Percentiles rank a stretch among this genome's conserved stretches.
phyloP scores from a whole-genome alignment of 1,284 basidiomycete genomes.

The Peniophora sp. region DNA sequence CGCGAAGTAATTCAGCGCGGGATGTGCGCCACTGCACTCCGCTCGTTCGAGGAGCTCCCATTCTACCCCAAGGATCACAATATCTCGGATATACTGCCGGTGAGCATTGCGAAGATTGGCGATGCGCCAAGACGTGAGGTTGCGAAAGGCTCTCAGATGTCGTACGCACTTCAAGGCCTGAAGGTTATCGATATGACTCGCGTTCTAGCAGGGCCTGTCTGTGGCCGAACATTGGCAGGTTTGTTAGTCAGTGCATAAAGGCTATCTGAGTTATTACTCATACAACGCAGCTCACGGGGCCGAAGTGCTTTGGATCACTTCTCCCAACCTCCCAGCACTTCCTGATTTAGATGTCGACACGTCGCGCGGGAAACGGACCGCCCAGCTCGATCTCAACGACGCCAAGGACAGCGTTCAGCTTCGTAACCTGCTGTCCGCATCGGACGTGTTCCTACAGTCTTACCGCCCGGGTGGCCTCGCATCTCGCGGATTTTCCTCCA shows the following conservation, averaged over 20 bases:
- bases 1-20: conserved; percentile 33
- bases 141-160: conserved; percentile 1
- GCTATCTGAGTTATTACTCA: not conserved
- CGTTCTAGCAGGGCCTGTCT: conserved; percentile 52
- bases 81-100: conserved; percentile 26
- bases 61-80: conserved; percentile 35
- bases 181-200: conserved; percentile 51
- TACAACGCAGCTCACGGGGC: conserved; percentile 44
- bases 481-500: conserved; percentile 41
- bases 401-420: conserved; percentile 20
- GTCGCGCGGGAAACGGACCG: conserved; percentile 57
- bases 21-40: conserved; percentile 47
- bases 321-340: conserved; percentile 45
- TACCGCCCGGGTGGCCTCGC: conserved; percentile 52
- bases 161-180: conserved; percentile 38
- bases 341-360: conserved; percentile 54
- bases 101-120: conserved; percentile 37
- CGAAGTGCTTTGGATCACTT: conserved; percentile 52
- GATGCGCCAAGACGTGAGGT: conserved; percentile 34
- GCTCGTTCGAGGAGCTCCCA: conserved; percentile 46
- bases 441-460: conserved; percentile 61
- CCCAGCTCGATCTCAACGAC: conserved; percentile 49
- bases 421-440: conserved; percentile 32
- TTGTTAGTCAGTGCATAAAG: conserved; percentile 1
- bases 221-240: conserved; percentile 52